Percentiles rank a stretch among this genome's conserved stretches.
Conservation (phyloP, 2,329 filamentous ascomycete species). For the Penicillium griseofulvum region DNA sequence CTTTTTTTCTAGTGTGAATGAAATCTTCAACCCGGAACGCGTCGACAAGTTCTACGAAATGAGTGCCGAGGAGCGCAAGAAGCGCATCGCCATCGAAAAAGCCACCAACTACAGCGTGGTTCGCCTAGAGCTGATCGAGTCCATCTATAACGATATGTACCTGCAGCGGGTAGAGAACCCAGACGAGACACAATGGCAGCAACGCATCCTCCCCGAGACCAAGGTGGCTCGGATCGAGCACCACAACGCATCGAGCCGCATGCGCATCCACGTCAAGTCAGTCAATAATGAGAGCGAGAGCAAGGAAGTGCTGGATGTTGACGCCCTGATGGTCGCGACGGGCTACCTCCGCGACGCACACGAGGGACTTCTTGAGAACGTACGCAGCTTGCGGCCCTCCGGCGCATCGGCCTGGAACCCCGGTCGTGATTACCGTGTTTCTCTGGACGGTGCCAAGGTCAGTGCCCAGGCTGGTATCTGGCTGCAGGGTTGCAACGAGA, state of each 20-base stretch:
- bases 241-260: conserved; percentile 50
- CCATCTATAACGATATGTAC: conserved; percentile 84
- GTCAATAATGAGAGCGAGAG: conserved; percentile 33
- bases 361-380: conserved; percentile 68
- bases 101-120: conserved; percentile 95
- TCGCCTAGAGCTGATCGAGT: conserved; percentile 82
- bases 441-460: conserved; percentile 67
- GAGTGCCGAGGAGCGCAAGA: conserved; percentile 60
- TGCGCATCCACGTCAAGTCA: conserved; percentile 62
- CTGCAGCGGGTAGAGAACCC: conserved; percentile 71
- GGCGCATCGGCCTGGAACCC: conserved; percentile 62
- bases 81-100: conserved; percentile 65
- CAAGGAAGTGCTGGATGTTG: conserved; percentile 68
- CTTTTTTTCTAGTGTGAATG: conserved; percentile 69
- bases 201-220: conserved; percentile 71
- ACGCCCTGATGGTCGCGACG: conserved; percentile 81
- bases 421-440: conserved; percentile 72
- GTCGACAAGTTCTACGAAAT: conserved; percentile 74
- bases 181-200: conserved; percentile 73
- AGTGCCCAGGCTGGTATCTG: conserved; percentile 75
- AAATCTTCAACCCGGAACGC: conserved; percentile 88
- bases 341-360: conserved; percentile 80
- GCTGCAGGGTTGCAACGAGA: conserved; percentile 92
- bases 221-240: conserved; percentile 61
- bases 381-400: conserved; percentile 65